These are phyloP conservation scores for Tritrichomonas foetus DNA, from an alignment of 208 protist species.

Conservation along the genomic window DNA sequence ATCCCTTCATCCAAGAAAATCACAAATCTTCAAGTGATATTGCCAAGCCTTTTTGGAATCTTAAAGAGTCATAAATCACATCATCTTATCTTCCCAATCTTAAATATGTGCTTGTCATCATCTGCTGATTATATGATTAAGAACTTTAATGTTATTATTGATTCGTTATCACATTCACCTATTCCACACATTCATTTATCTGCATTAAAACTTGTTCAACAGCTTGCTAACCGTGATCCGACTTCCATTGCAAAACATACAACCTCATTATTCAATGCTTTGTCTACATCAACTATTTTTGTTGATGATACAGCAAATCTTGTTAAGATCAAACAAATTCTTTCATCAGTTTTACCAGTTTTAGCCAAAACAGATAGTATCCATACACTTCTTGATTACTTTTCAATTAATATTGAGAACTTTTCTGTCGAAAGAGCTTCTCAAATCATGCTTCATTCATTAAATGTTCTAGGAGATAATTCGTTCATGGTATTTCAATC, in stretches of 20 bases:
- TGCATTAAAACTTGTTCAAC: background rate
- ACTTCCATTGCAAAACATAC: background rate
- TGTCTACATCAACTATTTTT: background rate
- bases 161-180: background rate
- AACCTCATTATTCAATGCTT: background rate
- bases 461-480: background rate
- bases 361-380: background rate
- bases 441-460: background rate
- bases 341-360: slow-evolving; percentile 6
- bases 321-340: background rate
- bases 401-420: background rate
- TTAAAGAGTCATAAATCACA: background rate
- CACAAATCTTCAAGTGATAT: background rate
- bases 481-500: slow-evolving; percentile 4
- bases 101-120: background rate
- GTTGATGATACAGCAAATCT: slow-evolving; percentile 21
- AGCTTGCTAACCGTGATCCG: background rate
- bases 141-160: background rate
- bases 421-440: slow-evolving; percentile 27
- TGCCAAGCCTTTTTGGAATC: background rate
- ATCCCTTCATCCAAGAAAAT: background rate
- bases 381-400: background rate
- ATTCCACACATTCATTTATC: slow-evolving; percentile 19
- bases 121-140: background rate
- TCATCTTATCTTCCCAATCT: background rate